phyloP scores from a whole-genome alignment of 2,329 filamentous ascomycete species.

The Pseudocercospora fijiensis region DNA sequence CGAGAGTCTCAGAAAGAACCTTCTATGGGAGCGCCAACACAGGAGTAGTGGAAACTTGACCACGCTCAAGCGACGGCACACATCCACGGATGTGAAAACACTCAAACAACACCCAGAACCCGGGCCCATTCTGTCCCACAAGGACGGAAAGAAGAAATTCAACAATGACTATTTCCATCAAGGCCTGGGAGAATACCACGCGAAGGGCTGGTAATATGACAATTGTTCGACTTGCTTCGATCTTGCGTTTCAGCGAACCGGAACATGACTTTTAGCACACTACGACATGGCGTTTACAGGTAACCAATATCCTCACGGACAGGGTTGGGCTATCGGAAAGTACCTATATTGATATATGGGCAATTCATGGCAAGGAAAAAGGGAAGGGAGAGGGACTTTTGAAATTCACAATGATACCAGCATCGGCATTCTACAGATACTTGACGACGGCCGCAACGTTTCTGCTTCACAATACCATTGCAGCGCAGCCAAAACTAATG shows the following conservation, averaged over 20 bases:
- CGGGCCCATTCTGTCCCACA: slow-evolving; percentile 49
- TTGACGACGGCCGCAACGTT: slow-evolving; percentile 22
- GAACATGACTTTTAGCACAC: slow-evolving; percentile 17
- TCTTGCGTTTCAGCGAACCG: slow-evolving; percentile 33
- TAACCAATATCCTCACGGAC: slow-evolving; percentile 18
- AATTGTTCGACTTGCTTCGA: slow-evolving; percentile 19
- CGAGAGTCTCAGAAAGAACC: slow-evolving; percentile 83
- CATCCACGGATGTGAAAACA: slow-evolving; percentile 85
- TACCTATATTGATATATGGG: neutral
- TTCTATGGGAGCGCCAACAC: slow-evolving; percentile 93
- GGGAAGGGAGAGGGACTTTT: slow-evolving; percentile 12
- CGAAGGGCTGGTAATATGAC: neutral
- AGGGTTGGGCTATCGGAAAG: slow-evolving; percentile 10
- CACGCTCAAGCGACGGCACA: slow-evolving; percentile 84
- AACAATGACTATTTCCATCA: slow-evolving; percentile 86
- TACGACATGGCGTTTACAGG: slow-evolving; percentile 12
- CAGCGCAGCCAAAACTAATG: slow-evolving; percentile 9
- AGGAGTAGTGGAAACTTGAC: slow-evolving; percentile 87
- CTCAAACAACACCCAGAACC: slow-evolving; percentile 75
- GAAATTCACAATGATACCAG: slow-evolving; percentile 28
- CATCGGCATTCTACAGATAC: slow-evolving; percentile 27
- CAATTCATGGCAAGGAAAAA: slow-evolving; percentile 2
- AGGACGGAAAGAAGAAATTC: slow-evolving; percentile 55
- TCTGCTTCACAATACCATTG: slow-evolving; percentile 18
- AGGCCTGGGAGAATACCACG: slow-evolving; percentile 67